A percentile compares a stretch with the other conserved stretches of the same genome.
phyloP scores from a whole-genome alignment of 805 yeast species.

The Martiniozyma abietophila region DNA sequence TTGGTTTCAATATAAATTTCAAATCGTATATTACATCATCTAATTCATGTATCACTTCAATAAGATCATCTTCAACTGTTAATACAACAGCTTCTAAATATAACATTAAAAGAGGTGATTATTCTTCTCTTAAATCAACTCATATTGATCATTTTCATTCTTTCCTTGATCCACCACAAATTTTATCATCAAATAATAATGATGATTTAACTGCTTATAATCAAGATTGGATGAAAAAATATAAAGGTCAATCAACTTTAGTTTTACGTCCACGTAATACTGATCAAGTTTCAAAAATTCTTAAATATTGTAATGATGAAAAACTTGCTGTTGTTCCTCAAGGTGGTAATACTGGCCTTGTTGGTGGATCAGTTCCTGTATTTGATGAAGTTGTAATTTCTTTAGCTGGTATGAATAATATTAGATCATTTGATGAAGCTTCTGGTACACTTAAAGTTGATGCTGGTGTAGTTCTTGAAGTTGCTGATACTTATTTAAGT shows the following conservation, averaged over 20 bases:
- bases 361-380: slow-evolving; percentile 89
- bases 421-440: slow-evolving; percentile 71
- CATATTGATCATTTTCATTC: slow-evolving; percentile 55
- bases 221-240: slow-evolving; percentile 93
- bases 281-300: slow-evolving; percentile 64
- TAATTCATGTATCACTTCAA: too few species aligned
- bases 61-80: too few species aligned
- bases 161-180: slow-evolving; percentile 42
- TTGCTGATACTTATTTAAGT: slow-evolving; percentile 67
- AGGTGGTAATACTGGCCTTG: slow-evolving; percentile 95
- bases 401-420: slow-evolving; percentile 59
- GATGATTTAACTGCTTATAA: slow-evolving; percentile 66
- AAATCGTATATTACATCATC: too few species aligned
- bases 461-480: slow-evolving; percentile 84
- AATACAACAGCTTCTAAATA: slow-evolving; percentile 14
- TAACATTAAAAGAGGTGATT: slow-evolving; percentile 11
- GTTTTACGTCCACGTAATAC: slow-evolving; percentile 78
- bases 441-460: slow-evolving; percentile 85
- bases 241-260: slow-evolving; percentile 74
- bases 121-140: too few species aligned
- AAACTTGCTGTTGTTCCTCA: slow-evolving; percentile 86
- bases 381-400: slow-evolving; percentile 83
- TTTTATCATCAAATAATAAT: slow-evolving; percentile 34
- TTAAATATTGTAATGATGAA: slow-evolving; percentile 71
- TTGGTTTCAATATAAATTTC: too few species aligned